Base-by-base conservation (phyloP, 768 basidiomycete genomes). In the Cubamyces lactineus region DNA sequence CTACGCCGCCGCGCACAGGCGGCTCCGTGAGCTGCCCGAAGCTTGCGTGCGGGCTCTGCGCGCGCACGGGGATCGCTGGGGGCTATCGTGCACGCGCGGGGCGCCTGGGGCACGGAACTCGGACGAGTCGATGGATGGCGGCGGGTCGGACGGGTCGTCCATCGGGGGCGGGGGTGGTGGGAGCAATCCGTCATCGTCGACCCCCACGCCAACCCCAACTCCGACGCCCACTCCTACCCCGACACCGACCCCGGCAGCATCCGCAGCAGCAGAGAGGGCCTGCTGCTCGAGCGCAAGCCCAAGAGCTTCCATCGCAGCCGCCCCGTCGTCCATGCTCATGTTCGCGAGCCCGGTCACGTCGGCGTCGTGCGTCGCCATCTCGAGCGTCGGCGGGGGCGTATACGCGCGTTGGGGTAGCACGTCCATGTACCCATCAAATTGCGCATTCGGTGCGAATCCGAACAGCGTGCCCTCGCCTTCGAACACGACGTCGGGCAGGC, bases 101-200 rank as follows among this genome's bases (percentile, higher is more conserved):
- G 64, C 62, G 60, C 76, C 70, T 21, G 71, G 70, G 3, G 69
- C 66, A 7, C 77, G 75, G 67, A 80, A 80, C 69, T 88, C 92
- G 51, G 86, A 88, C 9, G 89, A 92, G 73, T 94, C 90, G 67
- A 94, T 94, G 6, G 89, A 91, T 13, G 92, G 92, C 5, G 92
- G 92, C 21, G 92, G 92, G 71, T 94, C 92, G 2, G 86, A 87
- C 21, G 92, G 92, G 73, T 94, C 92, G 68, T 94, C 92, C 78
- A 93, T 82, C 38, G 87, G 91, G 5, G 92, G 92, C 0, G 92
- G 92, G 0, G 89, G 92, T 0, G 89, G 91, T 21, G 62, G 62
- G 1, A 81, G 85, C 23, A 77, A 74, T 46, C 74, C 75, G 28
- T 76, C 76, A 54, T 78, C 75, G 2, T 58, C 42, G 38, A 57